Conservation (phyloP, 805 yeast genomes). For the Yueomyces sinensis region DNA sequence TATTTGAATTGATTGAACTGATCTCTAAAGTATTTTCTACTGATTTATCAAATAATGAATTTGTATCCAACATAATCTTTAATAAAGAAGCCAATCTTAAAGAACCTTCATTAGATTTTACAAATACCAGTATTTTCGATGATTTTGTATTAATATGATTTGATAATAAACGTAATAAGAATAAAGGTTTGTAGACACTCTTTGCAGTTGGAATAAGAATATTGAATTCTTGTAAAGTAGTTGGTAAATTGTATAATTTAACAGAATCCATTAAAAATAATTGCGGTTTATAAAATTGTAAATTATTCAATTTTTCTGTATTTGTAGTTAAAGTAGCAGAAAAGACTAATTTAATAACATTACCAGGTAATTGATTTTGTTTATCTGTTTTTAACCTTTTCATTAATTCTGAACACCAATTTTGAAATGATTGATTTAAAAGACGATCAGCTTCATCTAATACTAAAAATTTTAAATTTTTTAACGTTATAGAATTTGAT, state of each 20-base stretch:
- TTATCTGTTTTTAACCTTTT: slow-evolving; percentile 26
- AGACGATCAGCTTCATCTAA: slow-evolving; percentile 76
- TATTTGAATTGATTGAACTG: slow-evolving; percentile 45
- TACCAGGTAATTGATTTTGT: slow-evolving; percentile 16
- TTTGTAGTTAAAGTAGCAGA: slow-evolving; percentile 92
- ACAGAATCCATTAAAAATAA: slow-evolving; percentile 57
- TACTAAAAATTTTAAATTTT: slow-evolving; percentile 45
- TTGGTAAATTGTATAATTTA: slow-evolving; percentile 48
- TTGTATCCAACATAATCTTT: slow-evolving; percentile 7
- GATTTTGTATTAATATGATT: slow-evolving; percentile 1
- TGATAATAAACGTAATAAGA: slow-evolving; percentile 45
- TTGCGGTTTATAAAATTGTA: slow-evolving; percentile 60
- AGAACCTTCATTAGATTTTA: slow-evolving; percentile 58
- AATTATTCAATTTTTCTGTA: slow-evolving; percentile 67
- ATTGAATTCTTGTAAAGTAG: slow-evolving; percentile 33
- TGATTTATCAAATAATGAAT: no score
- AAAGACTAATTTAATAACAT: slow-evolving; percentile 58
- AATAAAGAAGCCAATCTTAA: slow-evolving; percentile 57
- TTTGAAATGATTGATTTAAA: slow-evolving; percentile 81
- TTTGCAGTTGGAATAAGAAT: slow-evolving; percentile 26
- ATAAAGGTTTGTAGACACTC: slow-evolving; percentile 56
- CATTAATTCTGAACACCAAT: slow-evolving; percentile 62
- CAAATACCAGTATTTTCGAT: slow-evolving; percentile 18
- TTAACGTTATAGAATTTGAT: slow-evolving; percentile 30
- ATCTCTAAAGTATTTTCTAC: slow-evolving; percentile 11